Percentiles rank a stretch among this genome's conserved stretches.
Conservation (phyloP, 495 filamentous ascomycete species). For the Penicillium goetzii region DNA sequence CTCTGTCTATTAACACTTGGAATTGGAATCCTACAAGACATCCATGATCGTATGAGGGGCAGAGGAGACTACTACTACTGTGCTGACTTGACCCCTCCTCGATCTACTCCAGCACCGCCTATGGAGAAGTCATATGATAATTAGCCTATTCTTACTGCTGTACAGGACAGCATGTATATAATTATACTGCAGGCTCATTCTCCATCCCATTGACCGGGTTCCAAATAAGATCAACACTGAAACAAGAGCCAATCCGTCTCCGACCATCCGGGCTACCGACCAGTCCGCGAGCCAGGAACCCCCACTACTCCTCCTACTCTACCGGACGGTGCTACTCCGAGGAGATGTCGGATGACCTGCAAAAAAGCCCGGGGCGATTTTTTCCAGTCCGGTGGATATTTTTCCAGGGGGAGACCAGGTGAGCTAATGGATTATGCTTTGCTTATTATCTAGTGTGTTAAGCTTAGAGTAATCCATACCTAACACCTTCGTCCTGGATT, state of each 20-base stretch:
- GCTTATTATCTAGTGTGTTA: no score
- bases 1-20: neutral
- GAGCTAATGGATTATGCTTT: neutral
- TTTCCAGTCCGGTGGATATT: conserved; percentile 1
- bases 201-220: neutral
- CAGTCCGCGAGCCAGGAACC: neutral
- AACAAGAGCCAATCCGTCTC: neutral
- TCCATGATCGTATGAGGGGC: neutral
- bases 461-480: no score
- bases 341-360: conserved; percentile 7
- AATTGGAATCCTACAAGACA: neutral
- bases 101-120: neutral
- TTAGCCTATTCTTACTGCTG: neutral
- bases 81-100: conserved; percentile 2
- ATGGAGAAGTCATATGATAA: neutral
- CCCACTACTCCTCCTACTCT: conserved; percentile 1
- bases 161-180: neutral
- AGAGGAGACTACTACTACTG: neutral
- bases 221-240: conserved; percentile 1
- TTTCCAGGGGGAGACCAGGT: neutral
- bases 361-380: neutral
- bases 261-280: neutral
- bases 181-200: neutral
- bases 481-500: no score
- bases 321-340: conserved; percentile 16